Evolutionary conservation across 78 protist genomes (phyloP).

Genomic region (Dictyostelium capitatum): DNA sequence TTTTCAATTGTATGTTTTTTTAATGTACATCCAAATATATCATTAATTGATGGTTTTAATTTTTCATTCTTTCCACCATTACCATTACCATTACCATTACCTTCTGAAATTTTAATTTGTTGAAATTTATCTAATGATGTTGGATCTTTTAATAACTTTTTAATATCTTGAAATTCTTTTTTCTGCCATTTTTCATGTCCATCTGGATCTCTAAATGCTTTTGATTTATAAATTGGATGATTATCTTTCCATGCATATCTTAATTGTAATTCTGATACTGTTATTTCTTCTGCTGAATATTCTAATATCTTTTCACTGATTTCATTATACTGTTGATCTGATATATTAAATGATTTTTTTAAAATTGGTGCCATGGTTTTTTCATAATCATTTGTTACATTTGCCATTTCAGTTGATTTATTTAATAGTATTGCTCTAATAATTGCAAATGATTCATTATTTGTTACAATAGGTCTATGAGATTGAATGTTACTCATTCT

Average conservation of each 20-base stretch:
- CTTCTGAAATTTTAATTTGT: neutral
- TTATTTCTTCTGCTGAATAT: slow-evolving; percentile 39
- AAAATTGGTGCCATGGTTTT: slow-evolving; percentile 29
- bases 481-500: neutral
- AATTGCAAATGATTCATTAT: slow-evolving; percentile 41
- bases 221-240: slow-evolving; percentile 48
- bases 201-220: slow-evolving; percentile 25
- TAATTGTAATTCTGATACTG: slow-evolving; percentile 39
- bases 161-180: slow-evolving; percentile 35
- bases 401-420: neutral
- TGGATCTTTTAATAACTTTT: slow-evolving; percentile 5
- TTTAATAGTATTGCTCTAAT: slow-evolving; percentile 65
- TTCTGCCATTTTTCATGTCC: slow-evolving; percentile 64
- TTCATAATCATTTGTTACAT: slow-evolving; percentile 8
- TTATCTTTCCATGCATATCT: slow-evolving; percentile 77
- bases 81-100: neutral
- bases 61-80: neutral
- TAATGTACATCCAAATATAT: slow-evolving; percentile 52
- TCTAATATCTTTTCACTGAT: slow-evolving; percentile 55
- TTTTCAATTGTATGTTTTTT: slow-evolving; percentile 33
- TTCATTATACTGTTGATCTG: slow-evolving; percentile 55
- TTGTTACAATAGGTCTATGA: neutral
- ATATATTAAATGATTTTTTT: slow-evolving; percentile 41
- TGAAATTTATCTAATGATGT: neutral
- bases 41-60: slow-evolving; percentile 38